phyloP scores from a whole-genome alignment of 495 filamentous ascomycete genomes.

The Mytilinidion resinicola region DNA sequence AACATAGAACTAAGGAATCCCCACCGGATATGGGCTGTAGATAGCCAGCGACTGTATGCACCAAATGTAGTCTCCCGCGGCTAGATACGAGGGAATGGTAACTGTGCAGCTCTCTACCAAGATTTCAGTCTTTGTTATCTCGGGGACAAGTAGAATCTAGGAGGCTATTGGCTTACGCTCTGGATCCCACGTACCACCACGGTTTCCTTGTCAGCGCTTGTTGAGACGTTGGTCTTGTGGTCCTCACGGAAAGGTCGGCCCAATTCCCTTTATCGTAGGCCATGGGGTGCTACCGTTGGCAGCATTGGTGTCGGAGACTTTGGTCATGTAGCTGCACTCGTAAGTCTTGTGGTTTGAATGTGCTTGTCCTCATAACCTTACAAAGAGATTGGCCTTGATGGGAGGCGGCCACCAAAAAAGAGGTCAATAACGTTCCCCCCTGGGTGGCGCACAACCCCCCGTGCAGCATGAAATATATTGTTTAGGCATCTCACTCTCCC shows the following conservation, averaged over 20 bases:
- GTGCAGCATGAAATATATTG: no score
- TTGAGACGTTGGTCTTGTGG: neutral
- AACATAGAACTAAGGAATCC: slow-evolving; percentile 47
- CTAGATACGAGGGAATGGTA: slow-evolving; percentile 24
- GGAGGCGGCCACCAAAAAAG: slow-evolving; percentile 42
- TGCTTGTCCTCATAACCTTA: neutral
- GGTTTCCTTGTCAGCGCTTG: neutral
- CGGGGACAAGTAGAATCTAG: slow-evolving; percentile 16
- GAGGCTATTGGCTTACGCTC: slow-evolving; percentile 4
- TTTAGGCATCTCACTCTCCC: no score
- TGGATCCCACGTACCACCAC: slow-evolving; percentile 31
- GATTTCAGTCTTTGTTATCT: neutral
- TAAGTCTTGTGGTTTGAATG: neutral
- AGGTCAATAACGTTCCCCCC: neutral
- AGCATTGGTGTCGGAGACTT: slow-evolving; percentile 20
- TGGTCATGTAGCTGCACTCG: slow-evolving; percentile 32
- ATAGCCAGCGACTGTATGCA: slow-evolving; percentile 36
- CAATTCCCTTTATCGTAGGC: slow-evolving; percentile 33
- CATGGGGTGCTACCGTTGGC: slow-evolving; percentile 27
- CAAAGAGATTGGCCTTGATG: slow-evolving; percentile 53
- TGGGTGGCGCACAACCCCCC: no score
- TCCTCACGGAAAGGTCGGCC: slow-evolving; percentile 19
- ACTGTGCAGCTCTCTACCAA: slow-evolving; percentile 35
- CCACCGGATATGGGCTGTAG: slow-evolving; percentile 48
- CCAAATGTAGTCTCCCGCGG: slow-evolving; percentile 28